Evolutionary conservation across 371 early-diverging fungal species (phyloP).

Genomic region (Lichtheimia ramosa): DNA sequence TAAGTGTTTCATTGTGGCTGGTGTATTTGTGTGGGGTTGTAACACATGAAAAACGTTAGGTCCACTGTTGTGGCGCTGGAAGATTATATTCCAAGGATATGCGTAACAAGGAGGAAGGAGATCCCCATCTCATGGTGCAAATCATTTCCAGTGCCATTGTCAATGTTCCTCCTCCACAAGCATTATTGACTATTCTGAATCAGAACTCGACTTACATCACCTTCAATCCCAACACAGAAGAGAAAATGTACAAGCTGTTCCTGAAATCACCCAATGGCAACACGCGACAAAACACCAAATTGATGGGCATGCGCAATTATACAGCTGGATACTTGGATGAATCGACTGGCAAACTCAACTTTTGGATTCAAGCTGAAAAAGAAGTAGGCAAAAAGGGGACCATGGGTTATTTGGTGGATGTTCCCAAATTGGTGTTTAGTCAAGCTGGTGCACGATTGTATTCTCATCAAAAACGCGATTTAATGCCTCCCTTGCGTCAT

Average conservation of each 20-base stretch:
- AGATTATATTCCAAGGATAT: slow-evolving; percentile 51
- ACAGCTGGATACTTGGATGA: slow-evolving; percentile 42
- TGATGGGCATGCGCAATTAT: slow-evolving; percentile 38
- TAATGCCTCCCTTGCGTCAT: slow-evolving; percentile 7
- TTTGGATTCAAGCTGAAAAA: slow-evolving; percentile 49
- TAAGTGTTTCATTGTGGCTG: slow-evolving; percentile 26
- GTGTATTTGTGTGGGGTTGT: neutral
- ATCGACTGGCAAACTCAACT: slow-evolving; percentile 35
- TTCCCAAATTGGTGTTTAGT: slow-evolving; percentile 42
- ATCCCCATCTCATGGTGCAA: slow-evolving; percentile 74
- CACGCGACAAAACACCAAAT: slow-evolving; percentile 30
- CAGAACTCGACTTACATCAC: slow-evolving; percentile 34
- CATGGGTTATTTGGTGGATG: slow-evolving; percentile 44
- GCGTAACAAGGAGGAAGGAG: slow-evolving; percentile 52
- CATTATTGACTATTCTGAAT: slow-evolving; percentile 33
- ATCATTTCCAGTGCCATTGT: slow-evolving; percentile 79
- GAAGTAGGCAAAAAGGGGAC: slow-evolving; percentile 44
- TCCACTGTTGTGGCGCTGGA: slow-evolving; percentile 79
- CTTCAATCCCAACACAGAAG: slow-evolving; percentile 37
- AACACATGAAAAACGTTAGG: slow-evolving; percentile 9
- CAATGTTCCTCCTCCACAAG: slow-evolving; percentile 54
- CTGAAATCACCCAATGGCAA: slow-evolving; percentile 41
- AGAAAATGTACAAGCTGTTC: slow-evolving; percentile 44
- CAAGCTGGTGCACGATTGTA: slow-evolving; percentile 35
- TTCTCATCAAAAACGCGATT: slow-evolving; percentile 13